Percentiles rank a stretch among this genome's conserved stretches.
Evolutionary conservation across 768 basidiomycete genomes (phyloP).

Genomic region (Cystobasidium onofrii): DNA sequence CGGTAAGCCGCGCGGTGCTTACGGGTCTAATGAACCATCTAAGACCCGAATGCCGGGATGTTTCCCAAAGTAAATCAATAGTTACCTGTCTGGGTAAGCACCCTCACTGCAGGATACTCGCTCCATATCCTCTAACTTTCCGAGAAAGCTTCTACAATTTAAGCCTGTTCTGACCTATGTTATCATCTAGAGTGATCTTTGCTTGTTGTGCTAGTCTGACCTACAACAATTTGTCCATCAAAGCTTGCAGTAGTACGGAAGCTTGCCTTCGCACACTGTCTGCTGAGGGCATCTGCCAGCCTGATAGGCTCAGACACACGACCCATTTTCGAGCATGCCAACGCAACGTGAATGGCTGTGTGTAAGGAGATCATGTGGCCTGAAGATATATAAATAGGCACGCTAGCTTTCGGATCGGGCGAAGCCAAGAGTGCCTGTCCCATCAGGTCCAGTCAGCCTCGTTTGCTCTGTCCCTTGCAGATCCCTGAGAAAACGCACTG

Average conservation of each 20-base stretch:
- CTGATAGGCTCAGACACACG: slow-evolving; percentile 43
- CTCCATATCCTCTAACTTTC: too few relatives aligned
- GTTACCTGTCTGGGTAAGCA: too few relatives aligned
- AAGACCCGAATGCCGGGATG: not conserved
- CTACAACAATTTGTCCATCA: too few relatives aligned
- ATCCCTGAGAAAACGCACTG: not conserved
- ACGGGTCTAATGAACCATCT: too few relatives aligned
- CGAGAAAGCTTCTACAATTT: too few relatives aligned
- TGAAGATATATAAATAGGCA: slow-evolving; percentile 41
- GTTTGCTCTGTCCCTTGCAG: not conserved
- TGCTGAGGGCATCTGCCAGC: slow-evolving; percentile 40
- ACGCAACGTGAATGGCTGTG: slow-evolving; percentile 35
- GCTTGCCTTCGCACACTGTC: not conserved
- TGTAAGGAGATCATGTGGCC: slow-evolving; percentile 40
- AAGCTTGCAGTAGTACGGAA: too few relatives aligned
- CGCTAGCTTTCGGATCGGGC: slow-evolving; percentile 32
- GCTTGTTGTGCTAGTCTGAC: too few relatives aligned
- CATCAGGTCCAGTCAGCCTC: not conserved
- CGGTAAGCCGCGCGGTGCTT: too few relatives aligned
- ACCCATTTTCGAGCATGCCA: slow-evolving; percentile 31
- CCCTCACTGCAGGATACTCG: too few relatives aligned
- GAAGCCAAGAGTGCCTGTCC: slow-evolving; percentile 38
- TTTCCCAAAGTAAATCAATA: too few relatives aligned
- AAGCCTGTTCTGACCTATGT: too few relatives aligned
- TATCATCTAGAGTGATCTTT: too few relatives aligned